Evolutionary conservation across 306 rosid species (phyloP), one percentile per base, ranked within the genome.

Genomic region (Pterocarpus santalinus): DNA sequence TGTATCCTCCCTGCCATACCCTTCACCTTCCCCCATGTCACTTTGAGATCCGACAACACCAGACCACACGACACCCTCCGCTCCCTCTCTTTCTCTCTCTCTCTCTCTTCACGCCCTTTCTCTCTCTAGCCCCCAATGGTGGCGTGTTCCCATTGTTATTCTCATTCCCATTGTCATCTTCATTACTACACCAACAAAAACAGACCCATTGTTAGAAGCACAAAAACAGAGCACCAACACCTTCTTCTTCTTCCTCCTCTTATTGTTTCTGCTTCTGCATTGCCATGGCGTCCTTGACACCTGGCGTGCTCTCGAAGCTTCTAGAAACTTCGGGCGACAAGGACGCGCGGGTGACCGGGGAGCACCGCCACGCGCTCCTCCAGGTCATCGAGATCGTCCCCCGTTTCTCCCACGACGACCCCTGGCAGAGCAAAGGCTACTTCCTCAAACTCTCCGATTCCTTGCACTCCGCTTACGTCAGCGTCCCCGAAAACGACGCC

Each of bases 391-490:
- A 91, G 79, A 92, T 92, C 75, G 75, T 91, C 3, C 97, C 97
- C 2, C 80, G 88, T 17, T 75, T 90, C 6, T 82, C 92, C 17
- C 49, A 65, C 32, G 66, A 82, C 1, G 90, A 86, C 22, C 86
- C 91, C 0, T 91, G 90, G 85, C 89, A 83, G 53, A 89, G 78
- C 84, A 72, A 81, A 36, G 97, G 94, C 17, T 92, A 90, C 89
- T 92, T 92, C 78, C 79, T 92, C 52, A 91, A 89, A 17, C 87
- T 92, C 80, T 92, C 97, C 16, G 95, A 92, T 57, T 92, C 97
- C 3, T 68, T 82, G 28, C 91, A 92, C 17, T 78, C 94, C 1
- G 92, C 97, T 9, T 92, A 85, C 73, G 97, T 81, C 28, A 72
- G 92, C 5, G 69, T 92, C 17, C 68, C 94, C 17, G 88, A 88